Base-by-base conservation (phyloP, 1,139 yeast species). In the Hemisphaericaspora subhashii region DNA sequence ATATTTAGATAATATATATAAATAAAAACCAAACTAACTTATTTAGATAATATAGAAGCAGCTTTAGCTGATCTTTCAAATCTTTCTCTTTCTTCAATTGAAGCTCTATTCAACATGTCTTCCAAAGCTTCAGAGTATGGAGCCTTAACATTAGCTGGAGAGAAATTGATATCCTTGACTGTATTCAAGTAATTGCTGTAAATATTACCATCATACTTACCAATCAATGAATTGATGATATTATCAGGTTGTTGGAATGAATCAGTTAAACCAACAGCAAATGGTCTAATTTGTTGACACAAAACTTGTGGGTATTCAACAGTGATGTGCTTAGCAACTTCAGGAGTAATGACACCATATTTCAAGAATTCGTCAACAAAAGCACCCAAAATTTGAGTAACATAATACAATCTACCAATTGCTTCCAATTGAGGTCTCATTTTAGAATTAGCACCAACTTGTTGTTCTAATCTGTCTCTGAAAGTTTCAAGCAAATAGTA, bases 211-310 rank as follows among this genome's bases (percentile, higher is more conserved):
- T 87, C 82, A 63, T 77, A 85, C 53, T 72, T 75, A 46, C 97
- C 98, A 47, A 90, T 76, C 24, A 96, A 83, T 2, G 97, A 79
- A 66, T 89, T 87, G 59, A 90, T 76, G 66, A 85, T 77, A 68
- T 79, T 86, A 64, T 90, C 97, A 26, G 90, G 79, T 56, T 85
- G 75, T 66, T 84, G 83, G 76, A 90, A 90, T 5, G 96, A 77
- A 64, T 90, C 98, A n/a, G 95, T 86, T 52, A 86, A 72, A 14
- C 87, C 86, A 58, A 88, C 79, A 41, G 83, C 85, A 54, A 85
- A 83, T 34, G 81, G 81, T 61, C 97, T 77, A 40, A 83, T 53
- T 31, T 65, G 69, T 14, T 63, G 55, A 47, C 80, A 64, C 43
- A 81, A 55, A 31, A 60, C 60, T 39, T 74, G 73, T 44, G 77